These are phyloP conservation scores for Sugiyamaella lignohabitans DNA, from an alignment of 805 yeast species.

Conservation along the genomic window DNA sequence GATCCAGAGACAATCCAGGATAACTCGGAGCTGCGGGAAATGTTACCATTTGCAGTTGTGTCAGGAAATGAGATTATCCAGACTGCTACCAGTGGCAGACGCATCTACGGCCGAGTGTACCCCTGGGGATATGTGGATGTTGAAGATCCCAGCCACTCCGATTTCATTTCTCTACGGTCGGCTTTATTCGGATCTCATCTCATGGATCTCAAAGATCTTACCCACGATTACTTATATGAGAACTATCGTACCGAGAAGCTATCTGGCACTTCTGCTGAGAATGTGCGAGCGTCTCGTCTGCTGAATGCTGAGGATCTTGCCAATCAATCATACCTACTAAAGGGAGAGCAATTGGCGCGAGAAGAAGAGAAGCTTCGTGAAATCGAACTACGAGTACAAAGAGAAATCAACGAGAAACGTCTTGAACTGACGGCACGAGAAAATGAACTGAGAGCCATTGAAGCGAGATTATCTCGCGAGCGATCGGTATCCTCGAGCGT, in stretches of 20 bases:
- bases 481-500: neutral
- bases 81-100: slow-evolving; percentile 26
- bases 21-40: slow-evolving; percentile 36
- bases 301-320: slow-evolving; percentile 36
- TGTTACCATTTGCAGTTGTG: slow-evolving; percentile 57
- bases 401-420: slow-evolving; percentile 35
- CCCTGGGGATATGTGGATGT: slow-evolving; percentile 61
- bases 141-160: slow-evolving; percentile 36
- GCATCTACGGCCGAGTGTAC: slow-evolving; percentile 46
- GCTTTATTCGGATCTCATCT: slow-evolving; percentile 74
- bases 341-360: slow-evolving; percentile 38
- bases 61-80: slow-evolving; percentile 4
- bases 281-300: slow-evolving; percentile 21
- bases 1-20: slow-evolving; percentile 34
- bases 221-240: slow-evolving; percentile 57
- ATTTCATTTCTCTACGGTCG: slow-evolving; percentile 44
- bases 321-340: slow-evolving; percentile 33
- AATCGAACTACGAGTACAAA: slow-evolving; percentile 33
- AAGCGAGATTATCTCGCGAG: slow-evolving; percentile 26
- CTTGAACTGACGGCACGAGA: slow-evolving; percentile 34
- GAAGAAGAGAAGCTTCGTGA: slow-evolving; percentile 35
- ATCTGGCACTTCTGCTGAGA: slow-evolving; percentile 10
- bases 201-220: slow-evolving; percentile 53
- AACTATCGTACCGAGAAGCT: slow-evolving; percentile 54
- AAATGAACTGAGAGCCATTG: slow-evolving; percentile 35